These are phyloP conservation scores for Cyclotella choctawhatcheeana DNA, from an alignment of 108 stramenopile genomes.

Conservation along the genomic window DNA sequence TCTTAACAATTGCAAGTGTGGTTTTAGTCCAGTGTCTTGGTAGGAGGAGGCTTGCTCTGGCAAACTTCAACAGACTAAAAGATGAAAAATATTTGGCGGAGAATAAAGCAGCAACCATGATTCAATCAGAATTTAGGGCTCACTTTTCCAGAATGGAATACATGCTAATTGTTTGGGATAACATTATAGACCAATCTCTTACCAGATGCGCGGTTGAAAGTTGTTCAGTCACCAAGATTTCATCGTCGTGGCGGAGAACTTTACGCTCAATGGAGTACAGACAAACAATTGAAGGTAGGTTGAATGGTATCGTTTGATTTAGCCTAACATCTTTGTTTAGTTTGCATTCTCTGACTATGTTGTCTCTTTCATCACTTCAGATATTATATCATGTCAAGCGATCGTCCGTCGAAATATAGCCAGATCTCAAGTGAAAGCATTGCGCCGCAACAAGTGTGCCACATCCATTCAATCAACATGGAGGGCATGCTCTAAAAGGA, in stretches of 20 bases:
- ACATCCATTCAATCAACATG: neutral
- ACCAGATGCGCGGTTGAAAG: too few species aligned
- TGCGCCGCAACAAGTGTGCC: neutral
- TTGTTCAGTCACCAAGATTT: neutral
- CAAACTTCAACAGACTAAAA: too few species aligned
- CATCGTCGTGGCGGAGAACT: neutral
- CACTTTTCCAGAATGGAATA: too few species aligned
- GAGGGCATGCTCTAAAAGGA: neutral
- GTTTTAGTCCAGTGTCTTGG: too few species aligned
- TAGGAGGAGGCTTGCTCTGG: too few species aligned
- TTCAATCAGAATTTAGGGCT: too few species aligned
- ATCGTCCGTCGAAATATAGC: neutral
- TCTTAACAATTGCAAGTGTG: too few species aligned
- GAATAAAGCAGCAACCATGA: too few species aligned
- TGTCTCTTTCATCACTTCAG: neutral
- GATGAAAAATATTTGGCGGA: too few species aligned
- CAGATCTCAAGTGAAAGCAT: neutral
- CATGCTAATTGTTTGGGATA: too few species aligned
- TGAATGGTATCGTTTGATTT: neutral
- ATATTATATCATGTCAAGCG: neutral
- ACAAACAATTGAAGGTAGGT: neutral
- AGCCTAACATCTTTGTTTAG: neutral
- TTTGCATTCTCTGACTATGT: too few species aligned
- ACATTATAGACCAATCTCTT: too few species aligned
- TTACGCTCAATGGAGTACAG: neutral